Percentiles rank a stretch among this genome's conserved stretches.
These are phyloP conservation scores for Phyllosticta citrichinensis DNA, from an alignment of 2,329 filamentous ascomycete genomes.

Conservation along the genomic window DNA sequence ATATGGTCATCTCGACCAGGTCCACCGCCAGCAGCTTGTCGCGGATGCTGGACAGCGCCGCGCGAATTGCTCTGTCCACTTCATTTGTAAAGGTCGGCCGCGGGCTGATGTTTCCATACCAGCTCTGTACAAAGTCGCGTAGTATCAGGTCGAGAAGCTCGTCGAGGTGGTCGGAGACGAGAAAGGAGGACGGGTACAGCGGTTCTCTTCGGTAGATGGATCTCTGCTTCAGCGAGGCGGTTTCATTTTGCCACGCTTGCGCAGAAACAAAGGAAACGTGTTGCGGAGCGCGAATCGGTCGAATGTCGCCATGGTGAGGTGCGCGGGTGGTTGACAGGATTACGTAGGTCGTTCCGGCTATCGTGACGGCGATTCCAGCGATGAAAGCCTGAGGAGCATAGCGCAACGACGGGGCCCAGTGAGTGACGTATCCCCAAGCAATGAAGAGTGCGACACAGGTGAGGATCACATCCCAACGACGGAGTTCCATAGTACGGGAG, in stretches of 20 bases:
- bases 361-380: slow-evolving; percentile 50
- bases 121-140: slow-evolving; percentile 76
- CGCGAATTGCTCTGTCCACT: slow-evolving; percentile 69
- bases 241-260: slow-evolving; percentile 60
- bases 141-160: slow-evolving; percentile 65
- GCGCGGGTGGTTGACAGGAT: slow-evolving; percentile 50
- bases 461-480: slow-evolving; percentile 57
- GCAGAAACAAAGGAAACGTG: slow-evolving; percentile 50
- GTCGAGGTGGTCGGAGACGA: slow-evolving; percentile 72
- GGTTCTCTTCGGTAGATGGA: slow-evolving; percentile 58
- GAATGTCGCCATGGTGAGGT: slow-evolving; percentile 21
- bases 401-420: slow-evolving; percentile 73
- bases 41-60: slow-evolving; percentile 59
- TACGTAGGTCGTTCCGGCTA: slow-evolving; percentile 47
- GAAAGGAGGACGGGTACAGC: slow-evolving; percentile 65
- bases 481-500: slow-evolving; percentile 52
- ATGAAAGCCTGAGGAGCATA: slow-evolving; percentile 80
- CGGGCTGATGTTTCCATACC: slow-evolving; percentile 80
- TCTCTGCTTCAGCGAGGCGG: slow-evolving; percentile 53
- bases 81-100: slow-evolving; percentile 75
- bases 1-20: slow-evolving; percentile 72
- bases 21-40: slow-evolving; percentile 68
- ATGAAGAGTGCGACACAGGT: slow-evolving; percentile 63
- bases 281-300: slow-evolving; percentile 18
- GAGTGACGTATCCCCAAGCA: slow-evolving; percentile 77